Conservation (phyloP, 176 grass and related monocot species). For the Oryza meyeriana region DNA sequence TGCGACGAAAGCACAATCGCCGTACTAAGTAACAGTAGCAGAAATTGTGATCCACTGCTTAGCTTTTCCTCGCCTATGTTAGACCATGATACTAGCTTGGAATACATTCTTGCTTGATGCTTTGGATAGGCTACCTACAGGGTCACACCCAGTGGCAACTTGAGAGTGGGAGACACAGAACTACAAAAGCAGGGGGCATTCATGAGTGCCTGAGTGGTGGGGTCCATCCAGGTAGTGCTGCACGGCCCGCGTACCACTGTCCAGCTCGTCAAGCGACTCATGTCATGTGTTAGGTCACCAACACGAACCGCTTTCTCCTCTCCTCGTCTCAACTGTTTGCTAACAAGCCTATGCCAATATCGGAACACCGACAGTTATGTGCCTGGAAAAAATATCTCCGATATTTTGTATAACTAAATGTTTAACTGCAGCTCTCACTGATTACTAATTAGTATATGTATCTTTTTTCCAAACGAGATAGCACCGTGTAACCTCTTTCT, state of each 20-base stretch:
- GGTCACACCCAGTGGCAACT: background rate
- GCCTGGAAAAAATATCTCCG: background rate
- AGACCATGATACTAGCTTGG: background rate
- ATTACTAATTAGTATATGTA: too few relatives aligned
- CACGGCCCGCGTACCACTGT: background rate
- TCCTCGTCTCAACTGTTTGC: background rate
- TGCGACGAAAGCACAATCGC: background rate
- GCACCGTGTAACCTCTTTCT: background rate
- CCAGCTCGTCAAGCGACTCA: background rate
- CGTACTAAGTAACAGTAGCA: background rate
- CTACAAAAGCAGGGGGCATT: conserved; percentile 11
- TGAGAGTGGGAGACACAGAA: background rate
- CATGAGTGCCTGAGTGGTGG: conserved; percentile 7
- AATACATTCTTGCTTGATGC: background rate
- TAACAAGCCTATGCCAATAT: background rate
- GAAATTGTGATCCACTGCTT: background rate
- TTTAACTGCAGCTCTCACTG: too few relatives aligned
- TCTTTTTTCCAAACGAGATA: too few relatives aligned
- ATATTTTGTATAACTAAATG: too few relatives aligned
- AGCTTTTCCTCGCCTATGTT: background rate
- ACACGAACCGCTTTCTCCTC: background rate
- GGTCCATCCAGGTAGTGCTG: conserved; percentile 2
- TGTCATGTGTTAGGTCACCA: conserved; percentile 18
- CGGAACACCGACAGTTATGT: background rate
- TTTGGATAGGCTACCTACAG: background rate